Evolutionary conservation across 306 rosid genomes (phyloP), one percentile per base, ranked within the genome.

Genomic region (Coriaria nepalensis): DNA sequence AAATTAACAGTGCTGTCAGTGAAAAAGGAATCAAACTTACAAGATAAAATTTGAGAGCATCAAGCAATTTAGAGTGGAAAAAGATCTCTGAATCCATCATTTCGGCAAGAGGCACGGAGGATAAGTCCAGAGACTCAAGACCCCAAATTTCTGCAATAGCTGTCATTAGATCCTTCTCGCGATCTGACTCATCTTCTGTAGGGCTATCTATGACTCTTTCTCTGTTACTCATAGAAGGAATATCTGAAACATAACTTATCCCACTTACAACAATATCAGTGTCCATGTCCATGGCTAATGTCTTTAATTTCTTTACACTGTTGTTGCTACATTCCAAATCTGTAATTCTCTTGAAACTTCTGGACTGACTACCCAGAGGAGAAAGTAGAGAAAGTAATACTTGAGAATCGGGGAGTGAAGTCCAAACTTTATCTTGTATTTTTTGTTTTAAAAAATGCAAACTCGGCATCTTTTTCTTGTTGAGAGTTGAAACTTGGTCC

Each of bases 341-440:
- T 40, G 43, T 3, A 43, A 46, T 68, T 69, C 95, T 79, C 73
- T 90, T 90, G 48, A 55, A 56, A 52, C 49, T 20, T 70, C 72
- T 86, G 20, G 68, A 69, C 53, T 62, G 76, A 37, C 73, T 15
- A 63, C 71, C 73, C 56, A 77, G 44, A 55, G 93, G 73, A 40
- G 93, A 79, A 55, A 84, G 73, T 49, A 73, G 73, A 58, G 70
- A 64, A 66, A 84, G 61, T 39, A 84, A 54, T 63, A 90, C 84
- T 63, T 90, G 87, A 32, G 78, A 66, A 81, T 80, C 88, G 58
- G 95, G 97, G 59, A 90, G 82, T 55, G 67, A 72, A 15, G 70
- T 71, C 59, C 76, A 86, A 49, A 77, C 80, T 56, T 76, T 79
- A 60, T 78, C 73, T 64, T 74, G 80, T 63, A 90, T 64, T 64